Evolutionary conservation across 441 rosid genomes (phyloP).

Genomic region (Oxalis stricta): DNA sequence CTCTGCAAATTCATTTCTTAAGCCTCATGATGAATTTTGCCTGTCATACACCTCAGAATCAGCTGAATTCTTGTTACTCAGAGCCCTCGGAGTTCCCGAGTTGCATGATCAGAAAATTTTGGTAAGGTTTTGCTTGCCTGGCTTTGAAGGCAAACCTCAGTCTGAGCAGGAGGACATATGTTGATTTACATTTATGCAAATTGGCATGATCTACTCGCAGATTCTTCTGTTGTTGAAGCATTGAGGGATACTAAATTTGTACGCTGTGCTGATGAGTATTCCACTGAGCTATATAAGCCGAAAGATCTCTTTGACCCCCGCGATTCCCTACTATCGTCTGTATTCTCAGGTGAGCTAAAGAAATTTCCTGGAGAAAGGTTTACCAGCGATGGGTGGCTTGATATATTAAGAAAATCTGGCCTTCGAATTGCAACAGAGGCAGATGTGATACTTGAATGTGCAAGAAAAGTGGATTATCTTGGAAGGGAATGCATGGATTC

Average conservation of each 20-base stretch:
- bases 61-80: conserved; percentile 49
- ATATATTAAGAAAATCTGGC: conserved; percentile 71
- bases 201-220: conserved; percentile 68
- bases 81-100: conserved; percentile 80
- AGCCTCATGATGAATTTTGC: conserved; percentile 68
- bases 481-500: conserved; percentile 52
- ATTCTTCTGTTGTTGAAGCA: conserved; percentile 71
- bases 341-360: conserved; percentile 76
- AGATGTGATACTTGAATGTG: conserved; percentile 87
- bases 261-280: conserved; percentile 68
- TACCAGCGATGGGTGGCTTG: conserved; percentile 75
- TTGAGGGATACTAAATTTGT: conserved; percentile 80
- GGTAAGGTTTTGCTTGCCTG: conserved; percentile 80
- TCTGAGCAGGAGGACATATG: conserved; percentile 77
- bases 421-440: conserved; percentile 70
- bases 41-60: conserved; percentile 62
- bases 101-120: conserved; percentile 79
- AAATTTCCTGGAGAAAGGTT: conserved; percentile 98
- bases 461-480: conserved; percentile 68
- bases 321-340: conserved; percentile 75
- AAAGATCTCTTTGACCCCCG: conserved; percentile 87
- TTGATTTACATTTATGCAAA: conserved; percentile 54
- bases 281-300: conserved; percentile 48
- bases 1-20: conserved; percentile 74
- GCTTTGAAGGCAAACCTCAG: conserved; percentile 60